Evolutionary conservation across 306 rosid genomes (phyloP).

Genomic region (Corylus heterophylla): DNA sequence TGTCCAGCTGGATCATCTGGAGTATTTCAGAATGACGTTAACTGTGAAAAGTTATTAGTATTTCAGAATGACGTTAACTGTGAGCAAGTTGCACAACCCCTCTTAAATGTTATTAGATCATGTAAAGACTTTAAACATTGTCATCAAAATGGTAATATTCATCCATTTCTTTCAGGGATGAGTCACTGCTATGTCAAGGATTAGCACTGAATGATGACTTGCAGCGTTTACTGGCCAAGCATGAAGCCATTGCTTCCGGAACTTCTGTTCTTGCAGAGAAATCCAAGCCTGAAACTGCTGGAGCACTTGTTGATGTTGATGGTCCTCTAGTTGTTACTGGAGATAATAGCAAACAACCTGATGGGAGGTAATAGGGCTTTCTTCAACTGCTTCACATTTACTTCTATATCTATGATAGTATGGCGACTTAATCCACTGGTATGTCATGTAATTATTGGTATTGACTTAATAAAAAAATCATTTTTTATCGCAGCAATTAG

Average conservation of each 20-base stretch:
- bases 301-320: conserved; percentile 57
- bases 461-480: not conserved
- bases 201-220: conserved; percentile 90
- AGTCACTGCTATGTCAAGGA: conserved; percentile 94
- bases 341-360: conserved; percentile 55
- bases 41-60: not conserved
- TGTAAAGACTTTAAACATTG: not conserved
- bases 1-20: not conserved
- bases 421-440: conserved; percentile 1
- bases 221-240: conserved; percentile 87
- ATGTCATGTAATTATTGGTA: not conserved
- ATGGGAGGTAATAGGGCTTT: conserved; percentile 45
- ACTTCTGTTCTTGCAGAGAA: conserved; percentile 51
- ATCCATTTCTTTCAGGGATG: conserved; percentile 60
- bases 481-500: not conserved
- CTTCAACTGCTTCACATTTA: conserved; percentile 5
- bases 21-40: not conserved
- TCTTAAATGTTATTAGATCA: not conserved
- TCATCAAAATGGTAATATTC: conserved; percentile 4
- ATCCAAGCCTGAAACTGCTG: conserved; percentile 49
- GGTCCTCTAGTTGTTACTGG: conserved; percentile 83
- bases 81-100: not conserved
- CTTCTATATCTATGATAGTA: not conserved
- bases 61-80: not conserved
- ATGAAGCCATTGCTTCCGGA: conserved; percentile 89